phyloP scores from a whole-genome alignment of 2,329 filamentous ascomycete genomes.

The Bipolaris sorokiniana region DNA sequence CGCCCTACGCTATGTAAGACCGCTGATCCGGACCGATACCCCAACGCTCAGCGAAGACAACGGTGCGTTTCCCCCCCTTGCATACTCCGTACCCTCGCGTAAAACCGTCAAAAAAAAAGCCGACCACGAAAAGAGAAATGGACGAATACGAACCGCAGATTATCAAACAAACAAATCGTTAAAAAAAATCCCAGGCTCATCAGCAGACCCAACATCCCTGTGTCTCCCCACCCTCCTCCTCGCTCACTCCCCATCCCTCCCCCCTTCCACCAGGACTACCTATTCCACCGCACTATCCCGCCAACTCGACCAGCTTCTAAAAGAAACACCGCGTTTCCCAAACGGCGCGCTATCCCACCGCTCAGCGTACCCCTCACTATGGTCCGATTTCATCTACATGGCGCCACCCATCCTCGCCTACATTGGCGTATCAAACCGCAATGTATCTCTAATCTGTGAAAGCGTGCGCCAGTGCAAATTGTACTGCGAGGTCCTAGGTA shows the following conservation, averaged over 20 bases:
- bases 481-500: constrained; percentile 51
- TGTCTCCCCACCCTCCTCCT: constrained; percentile 55
- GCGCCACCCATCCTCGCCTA: constrained; percentile 58
- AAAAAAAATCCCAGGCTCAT: constrained; percentile 24
- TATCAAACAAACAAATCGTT: not conserved
- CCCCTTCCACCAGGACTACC: constrained; percentile 38
- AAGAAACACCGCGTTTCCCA: constrained; percentile 49
- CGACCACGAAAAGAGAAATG: not conserved
- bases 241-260: constrained; percentile 41
- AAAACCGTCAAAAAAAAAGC: no score
- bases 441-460: constrained; percentile 45
- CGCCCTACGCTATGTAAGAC: constrained; percentile 46
- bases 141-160: not conserved
- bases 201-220: constrained; percentile 55
- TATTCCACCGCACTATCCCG: constrained; percentile 35
- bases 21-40: constrained; percentile 39
- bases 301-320: constrained; percentile 52
- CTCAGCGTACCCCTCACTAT: constrained; percentile 52
- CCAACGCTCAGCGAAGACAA: constrained; percentile 45
- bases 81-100: not conserved
- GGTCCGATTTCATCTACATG: constrained; percentile 60
- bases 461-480: constrained; percentile 51
- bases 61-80: constrained; percentile 24
- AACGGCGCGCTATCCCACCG: constrained; percentile 60
- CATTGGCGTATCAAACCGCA: constrained; percentile 50